Base-by-base conservation (phyloP, 768 basidiomycete genomes). In the Boletus reticuloceps region DNA sequence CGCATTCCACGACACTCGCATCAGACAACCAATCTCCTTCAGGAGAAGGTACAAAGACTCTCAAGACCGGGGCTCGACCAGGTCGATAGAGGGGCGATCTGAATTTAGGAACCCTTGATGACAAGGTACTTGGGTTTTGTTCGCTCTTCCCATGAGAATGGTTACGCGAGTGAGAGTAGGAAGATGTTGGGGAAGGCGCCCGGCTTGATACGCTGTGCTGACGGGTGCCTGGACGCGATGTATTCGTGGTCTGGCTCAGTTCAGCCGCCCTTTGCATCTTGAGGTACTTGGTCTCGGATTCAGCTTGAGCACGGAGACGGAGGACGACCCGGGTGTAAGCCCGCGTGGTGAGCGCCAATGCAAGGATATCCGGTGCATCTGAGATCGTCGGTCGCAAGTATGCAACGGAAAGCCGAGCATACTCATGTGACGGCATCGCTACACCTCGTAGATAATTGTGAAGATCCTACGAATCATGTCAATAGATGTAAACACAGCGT, bases 1-100 rank as follows among this genome's bases (percentile, higher is more conserved):
- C 92, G 66, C 91, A 93, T 62, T 88, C 86, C 52, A 91, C 63
- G 19, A 94, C 84, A 54, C 89, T 87, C 60, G 82, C 78, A 68
- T 94, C 91, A 11, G 86, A 87, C 44, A 94, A 73, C 91, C 91
- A 94, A 59, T 88, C 86, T 8, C 91, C 91, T 50, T 91, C 90
- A 0, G 88, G 88, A 10, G 88, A 90, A 19, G 91, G 92, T 5
- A 94, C 88, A 63, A 92, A 94, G 36, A 91, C 88, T 20, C 89
- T 75, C 58, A 94, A 64, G 19, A 93, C 74, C 22, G 90, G 89
- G 3, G 92, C 91, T 14, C 90, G 85, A 16, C 85, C 80, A 10
- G 79, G 67, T 31, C 83, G 77, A 76, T 85, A 87, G 49, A 94
- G 75, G 8, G 91, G 88, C 0, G 88, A 91, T 41, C 75, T 80